These are phyloP conservation scores for Chlorella variabilis DNA, from an alignment of 163 green algal genomes.

Conservation along the genomic window DNA sequence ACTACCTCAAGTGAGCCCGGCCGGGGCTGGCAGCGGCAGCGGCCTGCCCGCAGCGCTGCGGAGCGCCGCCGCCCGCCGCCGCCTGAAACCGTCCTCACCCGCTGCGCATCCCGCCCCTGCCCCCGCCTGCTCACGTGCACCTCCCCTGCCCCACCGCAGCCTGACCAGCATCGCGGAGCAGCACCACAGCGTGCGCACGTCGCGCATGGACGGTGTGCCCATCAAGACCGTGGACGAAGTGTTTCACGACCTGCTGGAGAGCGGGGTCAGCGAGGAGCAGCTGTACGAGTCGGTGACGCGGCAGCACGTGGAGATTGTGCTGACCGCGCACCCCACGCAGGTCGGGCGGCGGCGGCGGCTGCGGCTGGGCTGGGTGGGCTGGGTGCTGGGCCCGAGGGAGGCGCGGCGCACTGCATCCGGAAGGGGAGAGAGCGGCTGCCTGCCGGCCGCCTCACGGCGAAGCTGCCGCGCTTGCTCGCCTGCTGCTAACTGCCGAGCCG, in stretches of 20 bases:
- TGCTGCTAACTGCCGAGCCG: no score
- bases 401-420: no score
- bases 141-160: slow-evolving; percentile 11
- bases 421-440: no score
- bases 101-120: not conserved
- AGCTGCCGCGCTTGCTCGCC: no score
- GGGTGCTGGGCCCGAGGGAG: no score
- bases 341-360: no score
- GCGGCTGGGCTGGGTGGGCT: no score
- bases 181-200: slow-evolving; percentile 87
- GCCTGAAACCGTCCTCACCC: no score
- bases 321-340: slow-evolving; percentile 96
- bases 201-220: slow-evolving; percentile 61
- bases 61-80: no score
- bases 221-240: slow-evolving; percentile 76
- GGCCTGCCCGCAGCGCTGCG: no score
- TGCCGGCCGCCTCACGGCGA: no score
- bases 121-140: not conserved
- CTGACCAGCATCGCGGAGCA: slow-evolving; percentile 92
- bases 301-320: slow-evolving; percentile 78
- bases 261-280: slow-evolving; percentile 72
- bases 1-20: slow-evolving; percentile 81
- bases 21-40: no score
- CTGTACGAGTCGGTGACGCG: slow-evolving; percentile 67
- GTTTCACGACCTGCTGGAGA: slow-evolving; percentile 61